A percentile compares a stretch with the other conserved stretches of the same genome.
Evolutionary conservation across 768 basidiomycete species (phyloP).

Genomic region (Tephrocybe sp.): DNA sequence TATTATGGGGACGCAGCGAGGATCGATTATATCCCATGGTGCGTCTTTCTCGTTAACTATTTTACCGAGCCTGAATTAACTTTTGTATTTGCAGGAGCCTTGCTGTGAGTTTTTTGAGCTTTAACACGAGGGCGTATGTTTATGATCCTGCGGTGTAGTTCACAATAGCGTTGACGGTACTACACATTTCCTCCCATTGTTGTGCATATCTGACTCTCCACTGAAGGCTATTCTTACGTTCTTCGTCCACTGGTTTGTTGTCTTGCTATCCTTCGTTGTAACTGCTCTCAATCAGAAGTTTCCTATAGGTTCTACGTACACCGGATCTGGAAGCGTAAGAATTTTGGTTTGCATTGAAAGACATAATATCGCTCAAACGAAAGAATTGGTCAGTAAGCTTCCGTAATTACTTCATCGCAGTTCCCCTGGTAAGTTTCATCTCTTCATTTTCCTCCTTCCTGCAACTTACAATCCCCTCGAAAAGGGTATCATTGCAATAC

Average conservation of each 20-base stretch:
- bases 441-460: neutral
- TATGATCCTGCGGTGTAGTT: slow-evolving; percentile 22
- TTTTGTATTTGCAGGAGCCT: slow-evolving; percentile 27
- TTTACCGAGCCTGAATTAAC: neutral
- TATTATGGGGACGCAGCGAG: slow-evolving; percentile 35
- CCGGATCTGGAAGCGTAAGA: slow-evolving; percentile 39
- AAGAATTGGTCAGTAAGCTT: slow-evolving; percentile 27
- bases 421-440: slow-evolving; percentile 27
- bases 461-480: neutral
- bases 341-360: neutral
- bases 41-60: neutral
- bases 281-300: neutral
- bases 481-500: slow-evolving; percentile 26
- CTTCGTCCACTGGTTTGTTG: slow-evolving; percentile 47
- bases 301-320: slow-evolving; percentile 32
- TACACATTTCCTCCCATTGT: neutral
- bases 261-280: neutral
- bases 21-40: slow-evolving; percentile 47
- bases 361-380: neutral
- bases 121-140: neutral
- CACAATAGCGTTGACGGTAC: slow-evolving; percentile 32
- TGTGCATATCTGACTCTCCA: neutral
- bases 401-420: slow-evolving; percentile 29
- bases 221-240: slow-evolving; percentile 43
- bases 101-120: slow-evolving; percentile 25